Percentiles rank a stretch among this genome's conserved stretches.
These are phyloP conservation scores for Leccinum subatratum DNA, from an alignment of 1,284 basidiomycete species.

Conservation along the genomic window DNA sequence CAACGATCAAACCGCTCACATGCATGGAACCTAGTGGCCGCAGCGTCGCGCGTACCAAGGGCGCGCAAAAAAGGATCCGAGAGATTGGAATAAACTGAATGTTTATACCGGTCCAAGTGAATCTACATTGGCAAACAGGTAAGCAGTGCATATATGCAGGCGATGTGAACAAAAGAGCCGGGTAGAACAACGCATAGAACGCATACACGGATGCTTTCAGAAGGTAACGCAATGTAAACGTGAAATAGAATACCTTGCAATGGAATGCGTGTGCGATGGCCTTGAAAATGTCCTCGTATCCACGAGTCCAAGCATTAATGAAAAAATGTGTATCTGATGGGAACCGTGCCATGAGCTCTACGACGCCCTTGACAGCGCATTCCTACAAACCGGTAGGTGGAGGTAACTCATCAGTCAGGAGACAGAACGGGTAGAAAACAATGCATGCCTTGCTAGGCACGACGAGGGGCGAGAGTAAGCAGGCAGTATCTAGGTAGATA, in stretches of 20 bases:
- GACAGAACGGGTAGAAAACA: neutral
- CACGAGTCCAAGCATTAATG: constrained; percentile 91
- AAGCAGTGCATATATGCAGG: constrained; percentile 17
- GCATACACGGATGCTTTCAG: neutral
- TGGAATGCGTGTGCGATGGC: constrained; percentile 64
- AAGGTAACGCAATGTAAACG: neutral
- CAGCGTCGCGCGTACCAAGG: constrained; percentile 61
- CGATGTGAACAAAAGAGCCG: neutral
- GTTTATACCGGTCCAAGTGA: constrained; percentile 86
- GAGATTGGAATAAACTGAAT: constrained; percentile 56
- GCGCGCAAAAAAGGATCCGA: constrained; percentile 61
- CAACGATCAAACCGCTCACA: constrained; percentile 83
- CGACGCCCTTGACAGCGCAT: constrained; percentile 61
- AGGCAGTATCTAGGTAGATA: constrained; percentile 85
- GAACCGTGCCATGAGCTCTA: constrained; percentile 65
- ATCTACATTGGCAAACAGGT: constrained; percentile 47
- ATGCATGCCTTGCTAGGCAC: constrained; percentile 67
- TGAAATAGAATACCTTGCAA: constrained; percentile 43
- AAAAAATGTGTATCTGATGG: constrained; percentile 74
- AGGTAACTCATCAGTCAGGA: neutral
- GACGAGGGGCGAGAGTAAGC: constrained; percentile 53
- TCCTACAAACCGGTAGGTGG: constrained; percentile 39
- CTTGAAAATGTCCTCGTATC: constrained; percentile 82
- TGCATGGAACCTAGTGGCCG: constrained; percentile 78
- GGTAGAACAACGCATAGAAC: neutral